Evolutionary conservation across 257 asterid genomes (phyloP).

Genomic region (Jasminum sambac): DNA sequence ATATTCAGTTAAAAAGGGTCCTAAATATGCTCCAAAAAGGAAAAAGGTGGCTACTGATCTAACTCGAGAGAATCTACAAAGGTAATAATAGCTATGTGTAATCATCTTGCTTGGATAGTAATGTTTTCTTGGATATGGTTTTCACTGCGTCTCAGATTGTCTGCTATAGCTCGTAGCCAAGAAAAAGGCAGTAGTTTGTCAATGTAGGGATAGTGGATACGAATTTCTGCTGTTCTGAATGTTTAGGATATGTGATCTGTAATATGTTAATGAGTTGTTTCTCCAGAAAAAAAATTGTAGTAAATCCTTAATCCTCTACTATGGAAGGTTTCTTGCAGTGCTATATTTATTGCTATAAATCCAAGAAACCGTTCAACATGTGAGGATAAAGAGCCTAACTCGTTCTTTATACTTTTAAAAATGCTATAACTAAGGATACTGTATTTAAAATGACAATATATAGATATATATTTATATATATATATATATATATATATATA

Average conservation of each 20-base stretch:
- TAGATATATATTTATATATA: too few relatives aligned
- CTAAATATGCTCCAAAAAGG: constrained; percentile 87
- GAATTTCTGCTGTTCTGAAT: not conserved
- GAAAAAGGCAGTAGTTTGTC: not conserved
- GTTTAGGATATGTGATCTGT: not conserved
- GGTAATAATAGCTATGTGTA: constrained; percentile 40
- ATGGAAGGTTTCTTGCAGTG: not conserved
- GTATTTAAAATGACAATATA: not conserved
- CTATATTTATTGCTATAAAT: not conserved
- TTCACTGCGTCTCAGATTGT: not conserved
- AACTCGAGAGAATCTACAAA: constrained; percentile 81
- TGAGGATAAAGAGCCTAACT: not conserved
- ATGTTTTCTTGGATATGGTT: not conserved
- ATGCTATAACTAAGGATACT: not conserved
- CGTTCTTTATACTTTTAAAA: not conserved
- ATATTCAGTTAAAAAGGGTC: constrained; percentile 75
- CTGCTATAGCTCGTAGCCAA: not conserved
- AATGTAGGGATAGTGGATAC: not conserved
- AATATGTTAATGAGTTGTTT: not conserved
- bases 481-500: too few relatives aligned
- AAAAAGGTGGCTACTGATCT: constrained; percentile 91
- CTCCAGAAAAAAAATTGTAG: not conserved
- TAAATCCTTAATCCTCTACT: not conserved
- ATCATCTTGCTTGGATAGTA: constrained; percentile 17
- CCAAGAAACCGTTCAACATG: not conserved